Percentiles rank a stretch among this genome's conserved stretches.
phyloP scores from a whole-genome alignment of 73 alveolate species.

The Paramecium caudatum region DNA sequence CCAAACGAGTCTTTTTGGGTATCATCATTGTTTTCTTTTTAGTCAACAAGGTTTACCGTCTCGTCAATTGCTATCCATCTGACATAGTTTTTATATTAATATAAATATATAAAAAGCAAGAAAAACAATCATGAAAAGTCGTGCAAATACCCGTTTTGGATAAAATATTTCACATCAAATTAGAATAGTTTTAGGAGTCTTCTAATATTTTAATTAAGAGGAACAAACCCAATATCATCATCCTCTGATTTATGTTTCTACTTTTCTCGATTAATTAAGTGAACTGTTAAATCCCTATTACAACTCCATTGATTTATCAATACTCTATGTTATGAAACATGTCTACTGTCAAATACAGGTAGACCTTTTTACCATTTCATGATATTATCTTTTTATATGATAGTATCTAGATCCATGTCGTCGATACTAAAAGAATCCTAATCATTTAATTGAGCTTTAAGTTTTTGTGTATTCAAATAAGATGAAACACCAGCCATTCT shows the following conservation, averaged over 20 bases:
- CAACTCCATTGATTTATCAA: slow-evolving; percentile 55
- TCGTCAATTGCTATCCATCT: too few relatives aligned
- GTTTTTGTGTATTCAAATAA: slow-evolving; percentile 23
- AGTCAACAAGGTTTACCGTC: too few relatives aligned
- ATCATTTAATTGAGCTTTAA: slow-evolving; percentile 29
- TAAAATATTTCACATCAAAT: slow-evolving; percentile 56
- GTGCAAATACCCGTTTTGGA: slow-evolving; percentile 15
- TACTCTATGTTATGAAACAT: slow-evolving; percentile 5
- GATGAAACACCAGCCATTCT: slow-evolving; percentile 36
- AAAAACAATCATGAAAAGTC: slow-evolving; percentile 6
- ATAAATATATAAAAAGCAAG: too few relatives aligned
- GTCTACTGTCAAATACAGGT: slow-evolving; percentile 60
- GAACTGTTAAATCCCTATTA: slow-evolving; percentile 58
- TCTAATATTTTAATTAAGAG: slow-evolving; percentile 29
- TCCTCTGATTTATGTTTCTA: slow-evolving; percentile 33
- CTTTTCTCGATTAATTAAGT: slow-evolving; percentile 29
- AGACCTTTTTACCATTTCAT: slow-evolving; percentile 60
- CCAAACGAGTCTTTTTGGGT: background rate
- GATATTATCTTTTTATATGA: slow-evolving; percentile 45
- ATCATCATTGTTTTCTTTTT: background rate
- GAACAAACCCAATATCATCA: slow-evolving; percentile 58
- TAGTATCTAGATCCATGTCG: slow-evolving; percentile 62
- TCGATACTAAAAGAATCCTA: slow-evolving; percentile 47
- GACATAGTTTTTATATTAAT: too few relatives aligned
- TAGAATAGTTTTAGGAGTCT: slow-evolving; percentile 29